Conservation (phyloP, 176 grass and related monocot genomes). For the Rhynchospora breviuscula region DNA sequence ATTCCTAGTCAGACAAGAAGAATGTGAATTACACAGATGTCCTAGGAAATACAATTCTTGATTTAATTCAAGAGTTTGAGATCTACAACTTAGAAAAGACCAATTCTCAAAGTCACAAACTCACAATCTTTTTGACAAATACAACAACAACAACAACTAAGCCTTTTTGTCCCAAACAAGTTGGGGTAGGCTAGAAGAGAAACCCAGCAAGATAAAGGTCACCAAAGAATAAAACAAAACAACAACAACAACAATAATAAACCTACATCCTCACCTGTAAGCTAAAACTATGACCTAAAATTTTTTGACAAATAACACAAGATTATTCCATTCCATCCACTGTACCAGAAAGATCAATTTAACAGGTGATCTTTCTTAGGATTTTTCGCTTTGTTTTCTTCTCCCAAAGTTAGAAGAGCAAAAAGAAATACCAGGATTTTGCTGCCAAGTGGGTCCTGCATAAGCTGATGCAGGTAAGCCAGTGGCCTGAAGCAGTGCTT, state of each 20-base stretch:
- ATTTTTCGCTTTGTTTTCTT: neutral
- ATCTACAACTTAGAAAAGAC: neutral
- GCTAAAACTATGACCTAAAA: no score
- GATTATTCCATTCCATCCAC: slow-evolving; percentile 16
- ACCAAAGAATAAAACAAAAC: no score
- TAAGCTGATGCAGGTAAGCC: slow-evolving; percentile 81
- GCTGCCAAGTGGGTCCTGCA: slow-evolving; percentile 67
- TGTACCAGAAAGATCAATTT: neutral
- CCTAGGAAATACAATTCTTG: neutral
- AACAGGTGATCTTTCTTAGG: neutral
- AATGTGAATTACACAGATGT: neutral
- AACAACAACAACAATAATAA: no score
- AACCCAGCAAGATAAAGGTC: no score
- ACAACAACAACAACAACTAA: no score
- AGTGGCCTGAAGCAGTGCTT: slow-evolving; percentile 62
- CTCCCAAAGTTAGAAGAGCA: neutral
- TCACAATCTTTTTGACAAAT: no score
- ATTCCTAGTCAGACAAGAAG: slow-evolving; percentile 35
- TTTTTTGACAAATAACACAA: slow-evolving; percentile 17
- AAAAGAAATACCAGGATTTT: slow-evolving; percentile 48
- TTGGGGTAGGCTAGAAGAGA: no score
- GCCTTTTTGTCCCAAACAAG: no score
- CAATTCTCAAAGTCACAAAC: slow-evolving; percentile 23
- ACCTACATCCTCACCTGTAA: no score
- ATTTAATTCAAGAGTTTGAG: neutral